Percentiles rank a stretch among this genome's conserved stretches.
Conservation (phyloP, 2,329 filamentous ascomycete genomes). For the Tolypocladium inflatum region DNA sequence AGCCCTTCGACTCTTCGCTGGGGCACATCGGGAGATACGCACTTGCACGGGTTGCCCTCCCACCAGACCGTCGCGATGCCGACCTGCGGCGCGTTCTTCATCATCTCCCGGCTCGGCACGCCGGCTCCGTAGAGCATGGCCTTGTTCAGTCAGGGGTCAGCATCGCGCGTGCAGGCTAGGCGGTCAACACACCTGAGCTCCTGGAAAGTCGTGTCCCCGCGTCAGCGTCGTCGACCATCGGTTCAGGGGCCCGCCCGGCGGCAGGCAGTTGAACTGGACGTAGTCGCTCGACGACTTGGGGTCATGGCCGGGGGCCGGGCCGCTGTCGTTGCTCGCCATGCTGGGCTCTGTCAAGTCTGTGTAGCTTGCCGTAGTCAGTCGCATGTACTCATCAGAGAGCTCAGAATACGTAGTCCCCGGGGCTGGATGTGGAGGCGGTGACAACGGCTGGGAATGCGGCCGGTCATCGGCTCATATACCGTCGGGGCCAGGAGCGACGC, state of each 20-base stretch:
- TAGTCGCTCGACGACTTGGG: constrained; percentile 42
- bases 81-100: constrained; percentile 86
- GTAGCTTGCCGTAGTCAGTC: not conserved
- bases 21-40: constrained; percentile 23
- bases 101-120: constrained; percentile 70
- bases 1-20: not conserved
- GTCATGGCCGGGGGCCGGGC: constrained; percentile 16
- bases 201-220: constrained; percentile 79
- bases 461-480: not conserved
- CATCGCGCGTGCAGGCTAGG: too few species aligned
- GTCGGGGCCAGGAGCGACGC: not conserved
- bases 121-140: constrained; percentile 94
- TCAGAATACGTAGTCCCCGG: not conserved
- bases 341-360: constrained; percentile 4
- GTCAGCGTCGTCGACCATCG: constrained; percentile 79
- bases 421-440: not conserved
- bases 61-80: constrained; percentile 92
- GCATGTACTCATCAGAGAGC: not conserved
- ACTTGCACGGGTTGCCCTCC: constrained; percentile 97
- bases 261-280: constrained; percentile 41
- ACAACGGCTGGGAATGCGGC: not conserved
- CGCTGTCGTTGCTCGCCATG: constrained; percentile 16
- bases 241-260: constrained; percentile 56
- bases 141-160: constrained; percentile 26
- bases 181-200: constrained; percentile 57